Evolutionary conservation across 495 filamentous ascomycete genomes (phyloP).

Genomic region (Cudoniella acicularis): DNA sequence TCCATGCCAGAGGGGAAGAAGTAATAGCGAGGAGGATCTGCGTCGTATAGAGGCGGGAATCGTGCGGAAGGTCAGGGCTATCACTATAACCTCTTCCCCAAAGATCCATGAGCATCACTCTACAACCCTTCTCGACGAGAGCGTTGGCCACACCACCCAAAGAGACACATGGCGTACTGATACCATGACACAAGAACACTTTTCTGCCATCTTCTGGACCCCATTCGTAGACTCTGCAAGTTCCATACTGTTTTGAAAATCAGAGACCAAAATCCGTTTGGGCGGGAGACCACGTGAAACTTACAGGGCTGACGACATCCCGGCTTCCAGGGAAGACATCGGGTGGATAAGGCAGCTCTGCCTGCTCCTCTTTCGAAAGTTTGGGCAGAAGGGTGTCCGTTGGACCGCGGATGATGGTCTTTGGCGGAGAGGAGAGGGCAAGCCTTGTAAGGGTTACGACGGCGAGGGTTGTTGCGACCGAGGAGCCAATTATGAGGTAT

Average conservation of each 20-base stretch:
- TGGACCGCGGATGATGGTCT: constrained; percentile 19
- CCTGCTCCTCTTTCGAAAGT: constrained; percentile 43
- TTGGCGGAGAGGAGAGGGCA: neutral
- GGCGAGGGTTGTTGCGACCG: constrained; percentile 7
- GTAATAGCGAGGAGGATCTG: constrained; percentile 70
- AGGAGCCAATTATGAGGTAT: constrained; percentile 11
- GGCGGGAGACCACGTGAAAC: constrained; percentile 10
- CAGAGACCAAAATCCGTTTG: neutral
- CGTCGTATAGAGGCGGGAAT: constrained; percentile 67
- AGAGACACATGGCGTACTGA: constrained; percentile 76
- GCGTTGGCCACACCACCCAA: constrained; percentile 63
- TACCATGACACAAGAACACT: constrained; percentile 81
- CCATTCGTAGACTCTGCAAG: constrained; percentile 82
- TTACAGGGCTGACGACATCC: constrained; percentile 61
- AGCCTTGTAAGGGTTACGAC: constrained; percentile 7
- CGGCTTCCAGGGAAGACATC: constrained; percentile 70
- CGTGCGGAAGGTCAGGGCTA: constrained; percentile 55
- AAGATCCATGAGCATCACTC: constrained; percentile 62
- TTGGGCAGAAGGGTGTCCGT: constrained; percentile 37
- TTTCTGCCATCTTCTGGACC: constrained; percentile 78
- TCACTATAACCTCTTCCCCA: constrained; percentile 35
- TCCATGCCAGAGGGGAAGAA: constrained; percentile 51
- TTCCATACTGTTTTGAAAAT: constrained; percentile 63
- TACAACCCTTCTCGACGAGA: constrained; percentile 69
- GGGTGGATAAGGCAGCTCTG: constrained; percentile 64